Conservation (phyloP, 495 filamentous ascomycete genomes). For the Hypoxylon intermedium region DNA sequence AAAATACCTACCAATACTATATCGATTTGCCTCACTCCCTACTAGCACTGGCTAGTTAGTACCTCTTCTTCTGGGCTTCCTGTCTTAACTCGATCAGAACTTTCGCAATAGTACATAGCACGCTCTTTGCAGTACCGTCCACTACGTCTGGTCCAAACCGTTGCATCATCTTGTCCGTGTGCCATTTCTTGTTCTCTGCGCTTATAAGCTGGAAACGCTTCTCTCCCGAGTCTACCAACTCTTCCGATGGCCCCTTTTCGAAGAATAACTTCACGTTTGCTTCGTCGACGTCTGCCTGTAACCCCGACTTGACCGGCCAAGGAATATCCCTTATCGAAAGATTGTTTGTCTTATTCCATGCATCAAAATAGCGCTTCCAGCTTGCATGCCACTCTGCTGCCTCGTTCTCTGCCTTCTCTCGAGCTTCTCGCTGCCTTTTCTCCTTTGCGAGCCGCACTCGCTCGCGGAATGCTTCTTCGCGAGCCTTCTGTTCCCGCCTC, state of each 20-base stretch:
- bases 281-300: slow-evolving; percentile 19
- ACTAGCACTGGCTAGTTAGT: no score
- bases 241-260: slow-evolving; percentile 12
- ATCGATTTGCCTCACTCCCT: no score
- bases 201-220: slow-evolving; percentile 50
- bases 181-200: slow-evolving; percentile 35
- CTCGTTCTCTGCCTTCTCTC: slow-evolving; percentile 17
- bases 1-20: no score
- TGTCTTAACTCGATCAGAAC: slow-evolving; percentile 17
- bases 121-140: neutral
- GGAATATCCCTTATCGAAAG: slow-evolving; percentile 1
- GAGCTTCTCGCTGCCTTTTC: slow-evolving; percentile 8
- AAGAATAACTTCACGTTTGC: slow-evolving; percentile 27
- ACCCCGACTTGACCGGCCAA: slow-evolving; percentile 22
- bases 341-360: neutral
- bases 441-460: slow-evolving; percentile 5
- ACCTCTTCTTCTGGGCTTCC: slow-evolving; percentile 16
- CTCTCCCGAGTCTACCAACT: slow-evolving; percentile 10
- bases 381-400: slow-evolving; percentile 5
- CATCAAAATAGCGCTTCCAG: slow-evolving; percentile 14
- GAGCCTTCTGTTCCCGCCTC: slow-evolving; percentile 6
- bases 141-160: slow-evolving; percentile 17
- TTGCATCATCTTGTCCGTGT: slow-evolving; percentile 30
- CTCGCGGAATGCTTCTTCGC: slow-evolving; percentile 14
- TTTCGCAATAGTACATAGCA: slow-evolving; percentile 13